These are phyloP conservation scores for Sarocladiaceae sp. DNA, from an alignment of 2,329 filamentous ascomycete genomes.

Conservation along the genomic window DNA sequence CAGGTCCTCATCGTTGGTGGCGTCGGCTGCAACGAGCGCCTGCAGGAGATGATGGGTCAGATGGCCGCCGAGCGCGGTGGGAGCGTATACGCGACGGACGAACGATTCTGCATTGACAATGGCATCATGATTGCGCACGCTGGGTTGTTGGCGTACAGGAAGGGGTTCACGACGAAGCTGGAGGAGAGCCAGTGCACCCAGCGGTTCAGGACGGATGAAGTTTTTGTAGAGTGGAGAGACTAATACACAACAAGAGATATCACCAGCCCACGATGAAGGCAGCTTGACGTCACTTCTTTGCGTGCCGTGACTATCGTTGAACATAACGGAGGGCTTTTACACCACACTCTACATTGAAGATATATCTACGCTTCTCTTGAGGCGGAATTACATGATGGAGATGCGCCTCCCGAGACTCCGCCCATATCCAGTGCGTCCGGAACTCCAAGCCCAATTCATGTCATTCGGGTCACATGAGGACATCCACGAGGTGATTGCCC, in stretches of 20 bases:
- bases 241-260: not conserved
- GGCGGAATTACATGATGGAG: not conserved
- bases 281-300: too few species aligned
- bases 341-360: too few species aligned
- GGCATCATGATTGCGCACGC: conserved; percentile 99
- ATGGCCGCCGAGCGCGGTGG: conserved; percentile 89
- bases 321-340: too few species aligned
- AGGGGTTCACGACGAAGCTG: conserved; percentile 69
- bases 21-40: conserved; percentile 86
- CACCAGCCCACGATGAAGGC: not conserved
- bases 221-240: conserved; percentile 72
- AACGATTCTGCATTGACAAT: conserved; percentile 97
- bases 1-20: conserved; percentile 95
- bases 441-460: not conserved
- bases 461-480: conserved; percentile 3
- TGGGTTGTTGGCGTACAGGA: conserved; percentile 76
- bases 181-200: conserved; percentile 82
- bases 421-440: not conserved
- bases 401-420: not conserved
- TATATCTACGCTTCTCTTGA: too few species aligned
- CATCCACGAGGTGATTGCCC: not conserved
- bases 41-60: conserved; percentile 97
- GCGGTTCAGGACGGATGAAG: conserved; percentile 76
- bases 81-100: conserved; percentile 89
- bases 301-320: too few species aligned